Percentiles rank a stretch among this genome's conserved stretches.
Evolutionary conservation across 345 rosid species (phyloP).

Genomic region (Arabidopsis suecica): DNA sequence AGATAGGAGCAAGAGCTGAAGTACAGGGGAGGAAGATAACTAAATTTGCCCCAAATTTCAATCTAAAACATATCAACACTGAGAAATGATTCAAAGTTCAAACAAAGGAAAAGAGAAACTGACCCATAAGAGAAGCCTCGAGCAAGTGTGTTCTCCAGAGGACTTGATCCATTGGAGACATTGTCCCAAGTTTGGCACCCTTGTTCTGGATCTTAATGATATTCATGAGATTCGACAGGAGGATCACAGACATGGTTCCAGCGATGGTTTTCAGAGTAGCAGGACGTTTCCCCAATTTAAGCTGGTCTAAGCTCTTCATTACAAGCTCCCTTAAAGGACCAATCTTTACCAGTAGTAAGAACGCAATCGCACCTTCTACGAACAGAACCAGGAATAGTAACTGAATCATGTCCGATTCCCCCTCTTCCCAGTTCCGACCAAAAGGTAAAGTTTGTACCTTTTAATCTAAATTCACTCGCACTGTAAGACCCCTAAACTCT

Average conservation of each 20-base stretch:
- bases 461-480: constrained; percentile 29
- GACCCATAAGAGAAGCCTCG: constrained; percentile 95
- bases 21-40: too few relatives aligned
- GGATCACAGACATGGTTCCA: constrained; percentile 81
- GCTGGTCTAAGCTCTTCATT: constrained; percentile 77
- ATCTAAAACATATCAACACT: background rate
- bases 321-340: constrained; percentile 91
- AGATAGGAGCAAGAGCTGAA: constrained; percentile 5
- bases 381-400: constrained; percentile 74
- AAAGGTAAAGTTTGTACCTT: constrained; percentile 27
- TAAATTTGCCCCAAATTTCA: background rate
- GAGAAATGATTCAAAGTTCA: background rate
- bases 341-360: constrained; percentile 73
- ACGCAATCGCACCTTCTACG: constrained; percentile 70
- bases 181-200: constrained; percentile 89
- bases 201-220: constrained; percentile 92
- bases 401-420: constrained; percentile 70
- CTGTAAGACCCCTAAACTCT: constrained; percentile 18
- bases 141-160: constrained; percentile 96
- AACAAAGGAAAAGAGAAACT: background rate
- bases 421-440: background rate
- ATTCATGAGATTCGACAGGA: constrained; percentile 73
- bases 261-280: constrained; percentile 90
- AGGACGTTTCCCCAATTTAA: constrained; percentile 79
- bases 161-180: constrained; percentile 99